These are phyloP conservation scores for Alternaria panax DNA, from an alignment of 2,329 filamentous ascomycete species.

Conservation along the genomic window DNA sequence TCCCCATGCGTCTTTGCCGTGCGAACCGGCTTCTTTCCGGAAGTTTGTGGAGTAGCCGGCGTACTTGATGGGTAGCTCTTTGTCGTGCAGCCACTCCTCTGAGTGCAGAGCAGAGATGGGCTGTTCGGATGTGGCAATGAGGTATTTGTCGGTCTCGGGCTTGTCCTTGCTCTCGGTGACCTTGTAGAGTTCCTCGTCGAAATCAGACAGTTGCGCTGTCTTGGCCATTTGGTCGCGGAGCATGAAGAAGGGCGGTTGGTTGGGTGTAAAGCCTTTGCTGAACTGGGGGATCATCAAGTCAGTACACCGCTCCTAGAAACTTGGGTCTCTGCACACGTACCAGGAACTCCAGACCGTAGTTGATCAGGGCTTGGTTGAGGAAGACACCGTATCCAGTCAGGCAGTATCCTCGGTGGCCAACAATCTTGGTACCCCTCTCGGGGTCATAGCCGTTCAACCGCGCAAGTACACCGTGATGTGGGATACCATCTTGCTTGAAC, in stretches of 20 bases:
- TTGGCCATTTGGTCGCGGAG: slow-evolving; percentile 95
- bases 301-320: neutral
- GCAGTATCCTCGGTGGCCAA: slow-evolving; percentile 94
- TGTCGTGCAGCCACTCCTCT: slow-evolving; percentile 85
- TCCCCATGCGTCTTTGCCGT: slow-evolving; percentile 94
- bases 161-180: slow-evolving; percentile 84
- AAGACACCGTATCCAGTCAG: slow-evolving; percentile 88
- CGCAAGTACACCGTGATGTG: slow-evolving; percentile 92
- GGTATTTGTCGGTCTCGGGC: slow-evolving; percentile 77
- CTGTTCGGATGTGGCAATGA: slow-evolving; percentile 87
- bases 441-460: slow-evolving; percentile 91
- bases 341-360: slow-evolving; percentile 69
- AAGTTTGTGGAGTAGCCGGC: slow-evolving; percentile 94
- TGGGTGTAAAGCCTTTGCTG: slow-evolving; percentile 79
- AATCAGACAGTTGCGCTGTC: slow-evolving; percentile 95
- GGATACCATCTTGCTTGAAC: slow-evolving; percentile 81
- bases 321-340: neutral
- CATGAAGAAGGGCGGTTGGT: slow-evolving; percentile 73
- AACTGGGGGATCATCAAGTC: slow-evolving; percentile 42
- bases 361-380: slow-evolving; percentile 90
- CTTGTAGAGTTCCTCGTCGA: slow-evolving; percentile 98
- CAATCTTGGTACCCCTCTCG: slow-evolving; percentile 80
- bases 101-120: slow-evolving; percentile 92
- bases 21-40: slow-evolving; percentile 91
- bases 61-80: slow-evolving; percentile 85